phyloP scores from a whole-genome alignment of 306 rosid species.

The Trifolium fragiferum region DNA sequence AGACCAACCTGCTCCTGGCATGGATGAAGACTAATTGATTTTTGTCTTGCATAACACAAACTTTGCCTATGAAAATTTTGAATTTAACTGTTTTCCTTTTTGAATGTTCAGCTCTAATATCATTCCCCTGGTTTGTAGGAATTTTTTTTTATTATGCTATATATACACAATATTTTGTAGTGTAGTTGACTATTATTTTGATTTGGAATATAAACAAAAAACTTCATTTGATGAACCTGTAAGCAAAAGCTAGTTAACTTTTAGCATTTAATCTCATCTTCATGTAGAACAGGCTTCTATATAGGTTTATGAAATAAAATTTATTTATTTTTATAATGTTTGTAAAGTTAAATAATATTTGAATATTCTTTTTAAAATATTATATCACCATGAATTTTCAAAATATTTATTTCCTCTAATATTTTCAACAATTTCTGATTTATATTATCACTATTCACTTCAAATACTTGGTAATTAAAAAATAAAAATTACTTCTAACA shows the following conservation, averaged over 20 bases:
- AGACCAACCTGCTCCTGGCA: slow-evolving; percentile 72
- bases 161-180: not conserved
- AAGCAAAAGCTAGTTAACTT: not conserved
- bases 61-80: slow-evolving; percentile 45
- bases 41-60: slow-evolving; percentile 15
- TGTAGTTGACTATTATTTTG: not conserved
- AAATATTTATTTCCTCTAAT: not conserved
- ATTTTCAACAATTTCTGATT: not conserved
- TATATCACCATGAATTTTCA: no score
- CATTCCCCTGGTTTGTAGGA: not conserved
- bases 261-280: not conserved
- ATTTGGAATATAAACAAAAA: not conserved
- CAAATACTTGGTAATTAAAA: no score
- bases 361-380: no score
- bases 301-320: not conserved
- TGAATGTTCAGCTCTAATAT: not conserved
- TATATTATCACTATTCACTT: not conserved
- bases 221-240: not conserved
- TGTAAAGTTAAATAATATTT: not conserved
- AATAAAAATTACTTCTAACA: no score
- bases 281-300: not conserved
- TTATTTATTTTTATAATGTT: not conserved
- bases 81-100: slow-evolving; percentile 9
- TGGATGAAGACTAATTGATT: slow-evolving; percentile 69
- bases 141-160: not conserved